Percentiles rank a stretch among this genome's conserved stretches.
Conservation (phyloP, 208 protist species). For the Trypanosomatidae sp. region DNA sequence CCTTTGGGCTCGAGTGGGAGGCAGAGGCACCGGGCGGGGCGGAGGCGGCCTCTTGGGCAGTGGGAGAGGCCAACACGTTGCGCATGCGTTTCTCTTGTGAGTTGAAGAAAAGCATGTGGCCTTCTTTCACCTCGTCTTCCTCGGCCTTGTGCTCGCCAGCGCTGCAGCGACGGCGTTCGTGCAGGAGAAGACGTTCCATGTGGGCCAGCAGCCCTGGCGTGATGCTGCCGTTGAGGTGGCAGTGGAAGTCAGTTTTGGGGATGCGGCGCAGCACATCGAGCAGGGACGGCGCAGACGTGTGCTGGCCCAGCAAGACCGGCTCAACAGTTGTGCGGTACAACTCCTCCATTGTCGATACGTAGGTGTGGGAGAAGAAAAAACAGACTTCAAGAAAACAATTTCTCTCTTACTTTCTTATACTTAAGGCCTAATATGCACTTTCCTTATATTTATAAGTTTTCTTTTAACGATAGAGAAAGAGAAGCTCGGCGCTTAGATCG, state of each 20-base stretch:
- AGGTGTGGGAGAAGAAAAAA: too few species aligned
- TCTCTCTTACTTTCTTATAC: too few species aligned
- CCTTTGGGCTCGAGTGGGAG: too few species aligned
- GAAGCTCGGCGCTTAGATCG: too few species aligned
- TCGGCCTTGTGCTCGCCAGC: neutral
- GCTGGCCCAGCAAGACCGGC: neutral
- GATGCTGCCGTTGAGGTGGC: constrained; percentile 81
- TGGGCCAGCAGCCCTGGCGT: constrained; percentile 44
- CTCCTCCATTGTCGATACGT: too few species aligned
- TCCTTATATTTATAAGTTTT: too few species aligned
- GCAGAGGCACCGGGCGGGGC: too few species aligned
- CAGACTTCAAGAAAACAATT: too few species aligned
- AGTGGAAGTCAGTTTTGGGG: constrained; percentile 76
- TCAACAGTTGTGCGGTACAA: constrained; percentile 5
- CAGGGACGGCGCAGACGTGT: neutral
- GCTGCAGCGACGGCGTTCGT: neutral
- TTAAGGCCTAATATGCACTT: too few species aligned
- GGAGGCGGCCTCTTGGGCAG: neutral
- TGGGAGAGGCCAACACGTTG: constrained; percentile 17
- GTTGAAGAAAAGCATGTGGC: constrained; percentile 26
- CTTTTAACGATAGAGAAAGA: too few species aligned
- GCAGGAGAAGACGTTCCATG: constrained; percentile 37
- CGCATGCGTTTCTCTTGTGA: constrained; percentile 18
- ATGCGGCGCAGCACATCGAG: constrained; percentile 17
- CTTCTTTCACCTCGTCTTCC: neutral